Base-by-base conservation (phyloP, 768 basidiomycete species). In the Leccinellum luteum region DNA sequence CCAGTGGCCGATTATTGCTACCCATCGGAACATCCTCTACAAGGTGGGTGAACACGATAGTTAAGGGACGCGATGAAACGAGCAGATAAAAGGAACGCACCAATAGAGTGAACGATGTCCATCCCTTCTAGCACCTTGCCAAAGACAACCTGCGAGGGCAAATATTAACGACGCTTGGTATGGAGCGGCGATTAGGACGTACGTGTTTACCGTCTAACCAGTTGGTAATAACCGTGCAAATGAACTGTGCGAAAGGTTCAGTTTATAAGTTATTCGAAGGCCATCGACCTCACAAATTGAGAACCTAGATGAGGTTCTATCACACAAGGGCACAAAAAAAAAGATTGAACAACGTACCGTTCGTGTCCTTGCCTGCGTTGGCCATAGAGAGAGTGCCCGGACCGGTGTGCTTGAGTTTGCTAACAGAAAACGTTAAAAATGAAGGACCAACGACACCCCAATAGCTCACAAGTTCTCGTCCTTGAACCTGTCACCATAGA, bases 141-240 rank as follows among this genome's bases (percentile, higher is more conserved):
- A 62, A 98, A 97, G 38, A 98, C 95, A 67, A 97, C 90, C 88
- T 91, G 64, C 15, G 43, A 54, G 60, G 5, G 55, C 31, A 52
- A 15, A 55, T n/a, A 49, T 71, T 47, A 61, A 25, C n/a, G 7
- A 52, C n/a, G 7, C 1, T 28, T 7, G 4, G 0, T 1, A 41
- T 14, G 23, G 13, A 23, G 48, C n/a, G 8, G 5, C 2, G 17
- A 28, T 8, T 14, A 15, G 43, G 6, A 72, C 82, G 52, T 70
- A 90, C 93, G 65, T 96, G 94, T 73, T 86, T 87, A 64, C 88
- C 87, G 74, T 98, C 94, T 68, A 98, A 76, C 94, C 94, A 96
- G 70, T 81, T 79, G 30, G 94, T 98, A 56, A 84, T 73, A 61
- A 86, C 82, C 48, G 94, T 96, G 75, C 89, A 92, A 70, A 98